phyloP scores from a whole-genome alignment of 805 yeast species.

The Ogataea naganishii region DNA sequence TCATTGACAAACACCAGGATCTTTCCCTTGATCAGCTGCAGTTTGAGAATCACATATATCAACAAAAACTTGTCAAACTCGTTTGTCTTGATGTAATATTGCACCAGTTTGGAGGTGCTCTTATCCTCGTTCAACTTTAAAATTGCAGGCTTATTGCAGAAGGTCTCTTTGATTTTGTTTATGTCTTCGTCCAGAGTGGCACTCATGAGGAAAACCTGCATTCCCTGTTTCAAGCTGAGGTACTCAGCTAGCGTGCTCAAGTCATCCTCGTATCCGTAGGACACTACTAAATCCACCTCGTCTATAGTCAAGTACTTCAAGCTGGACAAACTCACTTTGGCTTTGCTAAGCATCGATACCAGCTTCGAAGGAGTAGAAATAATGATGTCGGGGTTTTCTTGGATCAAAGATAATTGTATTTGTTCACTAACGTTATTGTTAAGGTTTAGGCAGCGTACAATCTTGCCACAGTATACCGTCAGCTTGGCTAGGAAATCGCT shows the following conservation, averaged over 20 bases:
- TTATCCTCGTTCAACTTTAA: constrained; percentile 64
- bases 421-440: constrained; percentile 54
- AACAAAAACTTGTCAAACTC: constrained; percentile 90
- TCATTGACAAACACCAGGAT: constrained; percentile 85
- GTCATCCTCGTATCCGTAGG: constrained; percentile 90
- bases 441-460: constrained; percentile 57
- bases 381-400: constrained; percentile 71
- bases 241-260: constrained; percentile 52
- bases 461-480: constrained; percentile 60
- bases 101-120: constrained; percentile 55
- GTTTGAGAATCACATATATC: constrained; percentile 85
- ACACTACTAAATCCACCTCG: constrained; percentile 86
- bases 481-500: constrained; percentile 59
- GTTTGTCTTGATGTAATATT: constrained; percentile 76
- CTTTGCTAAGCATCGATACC: constrained; percentile 41
- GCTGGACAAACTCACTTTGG: constrained; percentile 38
- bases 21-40: constrained; percentile 83
- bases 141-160: constrained; percentile 79
- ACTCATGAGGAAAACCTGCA: constrained; percentile 92
- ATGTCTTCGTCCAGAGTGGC: constrained; percentile 90
- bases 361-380: constrained; percentile 84
- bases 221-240: constrained; percentile 62
- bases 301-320: constrained; percentile 77
- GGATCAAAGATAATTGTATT: constrained; percentile 61
- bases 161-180: constrained; percentile 61